Evolutionary conservation across 1,284 basidiomycete genomes (phyloP).

Genomic region (Malassezia dermatis): DNA sequence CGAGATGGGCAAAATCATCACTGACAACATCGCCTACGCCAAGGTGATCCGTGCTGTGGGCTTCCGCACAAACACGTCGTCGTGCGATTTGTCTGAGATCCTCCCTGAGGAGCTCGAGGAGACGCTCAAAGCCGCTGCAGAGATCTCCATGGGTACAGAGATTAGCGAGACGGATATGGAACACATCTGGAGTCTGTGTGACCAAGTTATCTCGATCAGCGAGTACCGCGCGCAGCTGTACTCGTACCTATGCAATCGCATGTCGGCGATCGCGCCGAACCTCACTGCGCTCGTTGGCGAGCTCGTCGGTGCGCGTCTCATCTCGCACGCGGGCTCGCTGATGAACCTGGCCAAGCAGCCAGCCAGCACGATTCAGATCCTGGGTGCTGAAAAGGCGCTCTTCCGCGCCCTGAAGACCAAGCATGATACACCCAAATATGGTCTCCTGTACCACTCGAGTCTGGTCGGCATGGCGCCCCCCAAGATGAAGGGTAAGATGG

Average conservation of each 20-base stretch:
- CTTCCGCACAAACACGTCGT: conserved; percentile 70
- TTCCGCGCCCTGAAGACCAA: conserved; percentile 98
- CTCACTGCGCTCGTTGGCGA: conserved; percentile 90
- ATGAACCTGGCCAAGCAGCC: conserved; percentile 91
- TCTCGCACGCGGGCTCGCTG: conserved; percentile 90
- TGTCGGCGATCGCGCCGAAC: conserved; percentile 94
- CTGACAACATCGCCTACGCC: conserved; percentile 92
- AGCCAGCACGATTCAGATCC: conserved; percentile 92
- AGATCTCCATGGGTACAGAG: conserved; percentile 95
- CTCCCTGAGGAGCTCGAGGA: conserved; percentile 77
- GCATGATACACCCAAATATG: conserved; percentile 97
- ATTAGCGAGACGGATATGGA: conserved; percentile 88
- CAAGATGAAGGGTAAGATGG: conserved; percentile 99
- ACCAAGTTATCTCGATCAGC: conserved; percentile 92
- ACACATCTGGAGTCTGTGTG: conserved; percentile 87
- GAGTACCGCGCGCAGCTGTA: conserved; percentile 86
- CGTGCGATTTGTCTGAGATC: conserved; percentile 75
- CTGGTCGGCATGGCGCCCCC: conserved; percentile 92
- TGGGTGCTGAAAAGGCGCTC: conserved; percentile 95
- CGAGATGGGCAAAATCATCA: conserved; percentile 95
- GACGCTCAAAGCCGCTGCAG: conserved; percentile 79
- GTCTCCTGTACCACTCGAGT: conserved; percentile 80
- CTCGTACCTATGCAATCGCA: conserved; percentile 88
- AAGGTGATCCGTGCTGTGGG: conserved; percentile 52
- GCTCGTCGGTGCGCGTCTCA: conserved; percentile 86